These are phyloP conservation scores for Heliamphora pulchella DNA, from an alignment of 179 eudicot species.

Conservation along the genomic window DNA sequence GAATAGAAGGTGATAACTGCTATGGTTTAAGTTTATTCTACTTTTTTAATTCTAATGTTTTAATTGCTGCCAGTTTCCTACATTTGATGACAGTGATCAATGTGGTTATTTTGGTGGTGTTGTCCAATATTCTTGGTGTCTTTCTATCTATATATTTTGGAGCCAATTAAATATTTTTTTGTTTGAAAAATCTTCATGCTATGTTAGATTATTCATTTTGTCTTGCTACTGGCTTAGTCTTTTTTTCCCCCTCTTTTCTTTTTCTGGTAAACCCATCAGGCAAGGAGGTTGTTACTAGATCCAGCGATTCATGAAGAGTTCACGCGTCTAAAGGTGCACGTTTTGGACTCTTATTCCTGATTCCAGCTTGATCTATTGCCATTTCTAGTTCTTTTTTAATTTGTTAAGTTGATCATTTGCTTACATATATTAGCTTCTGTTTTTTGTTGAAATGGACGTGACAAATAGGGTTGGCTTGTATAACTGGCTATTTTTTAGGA, in stretches of 20 bases:
- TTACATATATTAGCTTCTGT: not conserved
- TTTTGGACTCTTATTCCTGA: slow-evolving; percentile 10
- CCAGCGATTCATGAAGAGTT: slow-evolving; percentile 99
- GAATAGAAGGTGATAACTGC: too few species aligned
- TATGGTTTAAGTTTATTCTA: too few species aligned
- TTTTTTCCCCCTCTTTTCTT: not conserved
- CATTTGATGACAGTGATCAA: too few species aligned
- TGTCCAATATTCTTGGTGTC: not conserved
- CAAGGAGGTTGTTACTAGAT: slow-evolving; percentile 81
- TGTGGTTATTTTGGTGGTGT: too few species aligned
- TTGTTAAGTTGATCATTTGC: slow-evolving; percentile 13
- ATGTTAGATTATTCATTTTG: not conserved
- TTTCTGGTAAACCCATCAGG: slow-evolving; percentile 38
- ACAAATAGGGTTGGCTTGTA: not conserved
- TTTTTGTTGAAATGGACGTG: not conserved
- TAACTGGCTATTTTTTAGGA: not conserved
- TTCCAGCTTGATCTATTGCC: not conserved
- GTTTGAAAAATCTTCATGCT: not conserved
- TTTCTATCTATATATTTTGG: not conserved
- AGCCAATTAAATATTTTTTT: too few species aligned
- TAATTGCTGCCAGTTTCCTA: too few species aligned
- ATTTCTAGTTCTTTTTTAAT: not conserved
- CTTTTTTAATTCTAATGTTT: too few species aligned
- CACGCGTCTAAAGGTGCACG: slow-evolving; percentile 69
- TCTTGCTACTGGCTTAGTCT: slow-evolving; percentile 3